Percentiles rank a stretch among this genome's conserved stretches.
phyloP scores from a whole-genome alignment of 192 early-diverging fungal species.

The Backusella sp. region DNA sequence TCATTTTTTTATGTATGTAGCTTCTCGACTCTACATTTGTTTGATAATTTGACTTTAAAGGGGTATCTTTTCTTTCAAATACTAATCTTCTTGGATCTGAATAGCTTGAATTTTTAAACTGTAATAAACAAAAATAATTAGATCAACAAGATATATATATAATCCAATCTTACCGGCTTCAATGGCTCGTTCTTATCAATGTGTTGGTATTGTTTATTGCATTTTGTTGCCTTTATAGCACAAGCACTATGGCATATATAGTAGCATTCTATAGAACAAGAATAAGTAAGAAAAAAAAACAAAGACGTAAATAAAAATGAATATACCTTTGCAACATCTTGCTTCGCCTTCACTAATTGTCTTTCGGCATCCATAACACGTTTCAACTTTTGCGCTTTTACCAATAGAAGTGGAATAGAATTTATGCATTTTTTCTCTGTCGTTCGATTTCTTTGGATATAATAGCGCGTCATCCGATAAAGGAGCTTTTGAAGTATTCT shows the following conservation, averaged over 20 bases:
- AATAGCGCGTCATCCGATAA: not conserved
- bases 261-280: not conserved
- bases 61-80: constrained; percentile 2
- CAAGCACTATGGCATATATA: not conserved
- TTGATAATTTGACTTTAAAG: not conserved
- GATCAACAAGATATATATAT: not conserved
- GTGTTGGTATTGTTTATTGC: not conserved
- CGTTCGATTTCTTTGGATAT: not conserved
- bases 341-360: not conserved
- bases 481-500: not conserved
- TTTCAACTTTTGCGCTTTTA: not conserved
- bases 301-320: not conserved
- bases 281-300: not conserved
- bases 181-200: not conserved
- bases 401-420: not conserved
- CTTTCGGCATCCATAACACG: not conserved
- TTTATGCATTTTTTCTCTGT: not conserved
- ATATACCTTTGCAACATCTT: not conserved
- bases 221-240: not conserved
- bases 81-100: not conserved
- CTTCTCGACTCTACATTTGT: not conserved
- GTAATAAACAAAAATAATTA: not conserved
- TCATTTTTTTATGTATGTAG: not conserved
- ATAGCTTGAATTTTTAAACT: not conserved
- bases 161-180: not conserved